Percentiles rank a stretch among this genome's conserved stretches.
These are phyloP conservation scores for Monascus purpureus DNA, from an alignment of 495 filamentous ascomycete species.

Conservation along the genomic window DNA sequence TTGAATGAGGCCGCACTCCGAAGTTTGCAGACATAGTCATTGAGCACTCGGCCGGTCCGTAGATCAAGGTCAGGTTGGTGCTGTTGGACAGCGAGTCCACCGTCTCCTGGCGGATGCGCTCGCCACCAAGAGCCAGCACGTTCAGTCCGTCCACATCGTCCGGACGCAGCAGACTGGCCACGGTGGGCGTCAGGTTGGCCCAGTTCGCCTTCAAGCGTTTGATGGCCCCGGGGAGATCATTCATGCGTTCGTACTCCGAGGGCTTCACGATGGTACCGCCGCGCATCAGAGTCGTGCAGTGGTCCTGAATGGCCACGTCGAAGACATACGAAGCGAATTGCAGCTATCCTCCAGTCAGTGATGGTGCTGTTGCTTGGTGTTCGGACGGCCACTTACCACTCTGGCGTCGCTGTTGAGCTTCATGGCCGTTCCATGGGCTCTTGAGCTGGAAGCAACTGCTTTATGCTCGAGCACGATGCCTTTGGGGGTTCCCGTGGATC, in stretches of 20 bases:
- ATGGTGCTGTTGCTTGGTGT: too few species aligned
- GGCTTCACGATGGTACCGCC: constrained; percentile 28
- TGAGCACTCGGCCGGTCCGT: too few species aligned
- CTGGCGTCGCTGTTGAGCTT: constrained; percentile 29
- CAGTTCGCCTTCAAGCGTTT: constrained; percentile 11
- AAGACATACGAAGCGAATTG: constrained; percentile 32
- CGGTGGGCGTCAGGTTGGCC: constrained; percentile 21
- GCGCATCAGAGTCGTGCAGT: constrained; percentile 19
- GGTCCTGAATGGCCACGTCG: constrained; percentile 25
- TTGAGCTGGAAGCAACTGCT: constrained; percentile 3
- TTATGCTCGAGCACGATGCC: constrained; percentile 25
- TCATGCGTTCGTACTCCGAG: constrained; percentile 8
- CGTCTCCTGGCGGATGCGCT: too few species aligned
- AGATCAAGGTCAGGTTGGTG: too few species aligned
- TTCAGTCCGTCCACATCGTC: constrained; percentile 19
- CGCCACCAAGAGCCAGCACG: constrained; percentile 23
- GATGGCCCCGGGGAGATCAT: constrained; percentile 14
- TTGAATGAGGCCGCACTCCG: too few species aligned
- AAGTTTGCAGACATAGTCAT: too few species aligned
- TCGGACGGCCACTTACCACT: too few species aligned
- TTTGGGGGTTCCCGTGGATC: constrained; percentile 23
- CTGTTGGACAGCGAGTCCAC: too few species aligned
- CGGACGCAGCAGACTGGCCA: constrained; percentile 22
- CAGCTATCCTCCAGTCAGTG: too few species aligned
- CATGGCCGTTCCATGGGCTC: constrained; percentile 12